Percentiles rank a stretch among this genome's conserved stretches.
Conservation (phyloP, 2,329 filamentous ascomycete genomes). For the Diaporthe longicolla region DNA sequence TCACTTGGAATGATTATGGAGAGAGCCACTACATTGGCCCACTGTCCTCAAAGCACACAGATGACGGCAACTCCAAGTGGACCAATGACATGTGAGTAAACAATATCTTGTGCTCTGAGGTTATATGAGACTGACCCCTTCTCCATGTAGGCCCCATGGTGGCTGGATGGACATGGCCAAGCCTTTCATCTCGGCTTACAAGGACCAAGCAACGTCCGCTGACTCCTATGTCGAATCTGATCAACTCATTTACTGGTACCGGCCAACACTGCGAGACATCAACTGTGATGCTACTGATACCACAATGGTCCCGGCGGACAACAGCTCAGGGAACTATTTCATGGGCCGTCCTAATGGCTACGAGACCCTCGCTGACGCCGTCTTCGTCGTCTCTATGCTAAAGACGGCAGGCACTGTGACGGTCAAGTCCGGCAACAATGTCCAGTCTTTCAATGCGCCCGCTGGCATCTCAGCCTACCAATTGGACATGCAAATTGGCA, state of each 20-base stretch:
- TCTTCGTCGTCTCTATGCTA: slow-evolving; percentile 68
- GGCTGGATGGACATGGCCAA: slow-evolving; percentile 68
- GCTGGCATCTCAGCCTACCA: slow-evolving; percentile 61
- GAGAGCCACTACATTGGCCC: slow-evolving; percentile 69
- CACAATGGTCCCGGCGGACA: slow-evolving; percentile 59
- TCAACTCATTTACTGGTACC: slow-evolving; percentile 69
- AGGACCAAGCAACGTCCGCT: slow-evolving; percentile 57
- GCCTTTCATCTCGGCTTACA: slow-evolving; percentile 68
- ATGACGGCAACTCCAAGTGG: slow-evolving; percentile 63
- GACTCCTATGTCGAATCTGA: slow-evolving; percentile 59
- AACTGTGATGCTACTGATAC: slow-evolving; percentile 68
- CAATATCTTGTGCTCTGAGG: no score
- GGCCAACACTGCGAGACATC: slow-evolving; percentile 60
- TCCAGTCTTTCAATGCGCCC: slow-evolving; percentile 58
- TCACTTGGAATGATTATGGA: slow-evolving; percentile 66
- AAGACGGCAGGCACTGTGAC: slow-evolving; percentile 59
- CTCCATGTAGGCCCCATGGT: slow-evolving; percentile 54
- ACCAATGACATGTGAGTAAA: slow-evolving; percentile 59
- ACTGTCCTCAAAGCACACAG: slow-evolving; percentile 58
- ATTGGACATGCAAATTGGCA: slow-evolving; percentile 62
- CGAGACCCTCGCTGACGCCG: slow-evolving; percentile 62
- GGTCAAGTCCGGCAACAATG: slow-evolving; percentile 60
- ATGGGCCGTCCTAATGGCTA: slow-evolving; percentile 64
- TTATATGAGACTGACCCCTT: background rate
- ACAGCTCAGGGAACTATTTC: slow-evolving; percentile 66